Percentiles rank a stretch among this genome's conserved stretches.
phyloP scores from a whole-genome alignment of 257 asterid species.

The Knoxia roxburghii region DNA sequence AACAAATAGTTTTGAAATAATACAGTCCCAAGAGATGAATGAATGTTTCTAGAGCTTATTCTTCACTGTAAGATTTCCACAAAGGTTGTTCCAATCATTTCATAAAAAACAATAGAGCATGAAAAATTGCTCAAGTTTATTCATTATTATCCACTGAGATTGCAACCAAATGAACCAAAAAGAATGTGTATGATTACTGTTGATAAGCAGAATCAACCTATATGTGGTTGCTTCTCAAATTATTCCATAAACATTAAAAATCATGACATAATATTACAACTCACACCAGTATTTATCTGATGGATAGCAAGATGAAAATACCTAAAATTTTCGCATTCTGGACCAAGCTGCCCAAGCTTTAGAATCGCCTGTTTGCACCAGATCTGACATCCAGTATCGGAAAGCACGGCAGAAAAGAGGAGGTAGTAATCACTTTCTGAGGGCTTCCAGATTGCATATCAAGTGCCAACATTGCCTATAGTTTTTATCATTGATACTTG shows the following conservation, averaged over 20 bases:
- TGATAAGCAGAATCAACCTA: background rate
- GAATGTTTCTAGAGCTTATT: too few species aligned
- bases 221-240: background rate
- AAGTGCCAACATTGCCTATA: too few species aligned
- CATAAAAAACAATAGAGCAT: too few species aligned
- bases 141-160: background rate
- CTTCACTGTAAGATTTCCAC: too few species aligned
- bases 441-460: background rate
- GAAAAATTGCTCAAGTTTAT: background rate
- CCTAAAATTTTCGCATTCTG: background rate
- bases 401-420: background rate
- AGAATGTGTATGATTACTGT: background rate
- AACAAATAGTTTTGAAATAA: too few species aligned
- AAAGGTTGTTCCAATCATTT: too few species aligned
- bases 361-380: background rate
- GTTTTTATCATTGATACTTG: background rate
- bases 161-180: background rate
- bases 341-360: background rate
- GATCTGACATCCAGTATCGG: background rate
- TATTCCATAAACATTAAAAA: background rate
- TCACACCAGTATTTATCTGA: background rate
- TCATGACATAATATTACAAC: background rate
- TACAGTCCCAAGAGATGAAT: too few species aligned
- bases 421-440: background rate
- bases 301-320: background rate